A percentile compares a stretch with the other conserved stretches of the same genome.
Conservation (phyloP, 1,284 basidiomycete genomes). For the Xerocomus tenax region DNA sequence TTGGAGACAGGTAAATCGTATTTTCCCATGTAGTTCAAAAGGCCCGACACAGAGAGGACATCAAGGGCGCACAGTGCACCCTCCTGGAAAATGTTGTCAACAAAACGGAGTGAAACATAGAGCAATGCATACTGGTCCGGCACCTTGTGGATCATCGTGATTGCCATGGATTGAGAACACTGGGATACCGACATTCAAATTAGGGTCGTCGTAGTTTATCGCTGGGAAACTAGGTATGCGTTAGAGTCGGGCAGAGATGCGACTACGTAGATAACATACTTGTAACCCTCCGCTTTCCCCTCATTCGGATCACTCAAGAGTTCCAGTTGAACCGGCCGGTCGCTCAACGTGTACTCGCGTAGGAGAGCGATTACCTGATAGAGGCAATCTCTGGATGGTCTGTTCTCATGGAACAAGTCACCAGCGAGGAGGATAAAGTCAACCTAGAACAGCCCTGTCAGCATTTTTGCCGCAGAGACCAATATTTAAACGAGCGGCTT, state of each 20-base stretch:
- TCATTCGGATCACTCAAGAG: slow-evolving; percentile 88
- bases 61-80: slow-evolving; percentile 94
- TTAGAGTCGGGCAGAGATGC: not conserved
- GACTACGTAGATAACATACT: slow-evolving; percentile 46
- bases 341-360: slow-evolving; percentile 83
- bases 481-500: not conserved
- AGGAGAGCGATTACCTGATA: slow-evolving; percentile 85
- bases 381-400: slow-evolving; percentile 83
- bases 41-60: slow-evolving; percentile 85
- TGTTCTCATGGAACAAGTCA: slow-evolving; percentile 96
- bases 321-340: slow-evolving; percentile 83
- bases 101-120: not conserved
- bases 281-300: slow-evolving; percentile 75
- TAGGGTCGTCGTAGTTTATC: slow-evolving; percentile 95
- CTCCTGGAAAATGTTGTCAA: slow-evolving; percentile 46
- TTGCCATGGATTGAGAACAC: slow-evolving; percentile 99
- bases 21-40: slow-evolving; percentile 97
- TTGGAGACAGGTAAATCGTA: slow-evolving; percentile 60
- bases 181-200: slow-evolving; percentile 89
- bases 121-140: slow-evolving; percentile 62
- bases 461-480: not conserved
- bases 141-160: slow-evolving; percentile 97
- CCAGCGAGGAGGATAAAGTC: slow-evolving; percentile 92
- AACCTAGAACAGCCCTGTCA: slow-evolving; percentile 46
- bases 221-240: slow-evolving; percentile 75